Conservation (phyloP, 228 moss, liverwort and hornwort species). For the Sphagnum fallax region DNA sequence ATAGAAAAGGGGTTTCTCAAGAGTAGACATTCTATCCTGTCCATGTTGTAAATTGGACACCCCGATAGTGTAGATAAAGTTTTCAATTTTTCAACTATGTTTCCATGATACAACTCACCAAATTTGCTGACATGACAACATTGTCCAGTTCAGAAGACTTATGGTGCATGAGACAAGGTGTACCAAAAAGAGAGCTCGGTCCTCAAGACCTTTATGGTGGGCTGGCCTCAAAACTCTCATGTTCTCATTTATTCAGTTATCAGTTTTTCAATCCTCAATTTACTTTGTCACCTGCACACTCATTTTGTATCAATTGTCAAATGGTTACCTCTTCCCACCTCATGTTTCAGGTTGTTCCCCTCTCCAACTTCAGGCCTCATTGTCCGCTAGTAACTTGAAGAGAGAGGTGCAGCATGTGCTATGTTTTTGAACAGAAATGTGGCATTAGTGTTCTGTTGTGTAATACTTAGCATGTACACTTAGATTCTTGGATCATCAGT, state of each 20-base stretch:
- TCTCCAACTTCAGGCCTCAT: too few relatives aligned
- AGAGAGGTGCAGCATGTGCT: too few relatives aligned
- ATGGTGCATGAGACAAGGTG: conserved; percentile 14
- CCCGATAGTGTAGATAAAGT: conserved; percentile 20
- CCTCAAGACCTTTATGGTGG: conserved; percentile 19
- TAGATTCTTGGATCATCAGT: too few relatives aligned
- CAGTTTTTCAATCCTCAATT: too few relatives aligned
- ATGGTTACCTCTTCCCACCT: too few relatives aligned
- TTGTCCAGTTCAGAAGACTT: conserved; percentile 18
- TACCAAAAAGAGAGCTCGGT: conserved; percentile 14
- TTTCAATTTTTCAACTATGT: conserved; percentile 38
- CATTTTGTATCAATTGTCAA: too few relatives aligned
- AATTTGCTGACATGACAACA: conserved; percentile 34
- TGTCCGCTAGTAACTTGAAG: too few relatives aligned
- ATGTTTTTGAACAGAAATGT: too few relatives aligned
- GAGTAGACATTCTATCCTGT: not conserved
- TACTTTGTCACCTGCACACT: too few relatives aligned
- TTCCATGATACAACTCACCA: conserved; percentile 21
- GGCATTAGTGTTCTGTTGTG: too few relatives aligned
- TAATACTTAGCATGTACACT: too few relatives aligned
- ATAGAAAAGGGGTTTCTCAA: not conserved
- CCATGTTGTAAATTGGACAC: conserved; percentile 2
- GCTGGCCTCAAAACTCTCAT: conserved; percentile 20
- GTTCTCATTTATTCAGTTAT: not conserved
- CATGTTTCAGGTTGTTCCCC: too few relatives aligned